Conservation (phyloP, 2,329 filamentous ascomycete species). For the Aspergillus sp. region DNA sequence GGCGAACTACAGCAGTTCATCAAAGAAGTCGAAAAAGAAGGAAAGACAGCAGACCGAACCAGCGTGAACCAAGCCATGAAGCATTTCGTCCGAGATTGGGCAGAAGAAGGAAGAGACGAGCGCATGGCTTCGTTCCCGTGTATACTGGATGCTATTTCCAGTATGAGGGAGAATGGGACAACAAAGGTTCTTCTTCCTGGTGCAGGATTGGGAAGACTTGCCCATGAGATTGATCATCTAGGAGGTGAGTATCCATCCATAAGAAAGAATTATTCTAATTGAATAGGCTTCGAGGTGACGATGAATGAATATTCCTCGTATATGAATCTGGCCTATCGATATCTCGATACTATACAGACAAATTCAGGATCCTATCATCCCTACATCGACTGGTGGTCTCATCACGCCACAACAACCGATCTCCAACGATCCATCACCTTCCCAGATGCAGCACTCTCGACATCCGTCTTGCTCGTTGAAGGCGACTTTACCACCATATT, state of each 20-base stretch:
- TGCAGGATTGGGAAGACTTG: conserved; percentile 49
- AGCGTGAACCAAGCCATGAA: conserved; percentile 51
- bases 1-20: conserved; percentile 44
- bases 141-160: conserved; percentile 22
- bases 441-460: conserved; percentile 37
- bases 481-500: conserved; percentile 52
- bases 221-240: conserved; percentile 46
- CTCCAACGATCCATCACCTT: conserved; percentile 45
- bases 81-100: conserved; percentile 57
- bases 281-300: conserved; percentile 47
- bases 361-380: conserved; percentile 38
- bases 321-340: conserved; percentile 53
- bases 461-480: conserved; percentile 41
- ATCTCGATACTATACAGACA: conserved; percentile 33
- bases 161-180: background rate
- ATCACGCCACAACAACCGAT: conserved; percentile 47
- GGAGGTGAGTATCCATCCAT: conserved; percentile 22
- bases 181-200: conserved; percentile 49
- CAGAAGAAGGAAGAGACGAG: conserved; percentile 44
- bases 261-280: too few species aligned
- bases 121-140: conserved; percentile 36
- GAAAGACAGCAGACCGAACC: conserved; percentile 31
- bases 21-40: conserved; percentile 10
- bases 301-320: conserved; percentile 57
- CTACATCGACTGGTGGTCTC: conserved; percentile 54